A percentile compares a stretch with the other conserved stretches of the same genome.
Conservation (phyloP, 345 rosid species). For the Brassica cretica region DNA sequence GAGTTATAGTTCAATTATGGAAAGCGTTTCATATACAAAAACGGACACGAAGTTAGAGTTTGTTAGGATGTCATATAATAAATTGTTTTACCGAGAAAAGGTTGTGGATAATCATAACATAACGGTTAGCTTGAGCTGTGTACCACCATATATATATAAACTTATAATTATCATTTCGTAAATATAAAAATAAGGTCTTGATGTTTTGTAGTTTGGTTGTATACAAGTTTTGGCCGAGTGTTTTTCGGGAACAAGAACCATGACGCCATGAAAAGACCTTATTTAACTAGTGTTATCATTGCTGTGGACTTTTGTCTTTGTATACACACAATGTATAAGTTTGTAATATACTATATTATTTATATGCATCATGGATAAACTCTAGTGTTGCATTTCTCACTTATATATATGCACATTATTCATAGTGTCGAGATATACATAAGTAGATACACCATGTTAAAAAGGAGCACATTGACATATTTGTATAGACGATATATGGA, state of each 20-base stretch:
- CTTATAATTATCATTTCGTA: conserved; percentile 4
- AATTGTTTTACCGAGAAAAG: conserved; percentile 53
- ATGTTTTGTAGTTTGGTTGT: conserved; percentile 50
- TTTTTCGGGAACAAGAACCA: conserved; percentile 52
- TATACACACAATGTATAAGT: conserved; percentile 17
- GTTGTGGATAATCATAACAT: conserved; percentile 65
- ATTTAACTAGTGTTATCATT: conserved; percentile 36
- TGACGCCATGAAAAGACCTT: conserved; percentile 35
- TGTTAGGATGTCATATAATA: conserved; percentile 52
- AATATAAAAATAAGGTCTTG: conserved; percentile 29
- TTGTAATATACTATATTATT: neutral
- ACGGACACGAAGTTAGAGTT: conserved; percentile 39
- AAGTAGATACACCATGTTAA: neutral
- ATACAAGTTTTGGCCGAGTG: conserved; percentile 69
- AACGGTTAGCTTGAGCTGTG: conserved; percentile 66
- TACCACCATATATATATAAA: conserved; percentile 43
- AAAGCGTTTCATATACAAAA: conserved; percentile 17
- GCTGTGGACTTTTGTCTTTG: conserved; percentile 34
- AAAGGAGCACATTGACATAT: neutral
- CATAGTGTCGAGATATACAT: neutral
- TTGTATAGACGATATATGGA: conserved; percentile 23
- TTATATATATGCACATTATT: neutral
- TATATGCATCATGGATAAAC: neutral
- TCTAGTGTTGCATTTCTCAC: neutral
- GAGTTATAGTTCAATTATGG: conserved; percentile 30